Base-by-base conservation (phyloP, 345 rosid genomes). In the Nephelium lappaceum region DNA sequence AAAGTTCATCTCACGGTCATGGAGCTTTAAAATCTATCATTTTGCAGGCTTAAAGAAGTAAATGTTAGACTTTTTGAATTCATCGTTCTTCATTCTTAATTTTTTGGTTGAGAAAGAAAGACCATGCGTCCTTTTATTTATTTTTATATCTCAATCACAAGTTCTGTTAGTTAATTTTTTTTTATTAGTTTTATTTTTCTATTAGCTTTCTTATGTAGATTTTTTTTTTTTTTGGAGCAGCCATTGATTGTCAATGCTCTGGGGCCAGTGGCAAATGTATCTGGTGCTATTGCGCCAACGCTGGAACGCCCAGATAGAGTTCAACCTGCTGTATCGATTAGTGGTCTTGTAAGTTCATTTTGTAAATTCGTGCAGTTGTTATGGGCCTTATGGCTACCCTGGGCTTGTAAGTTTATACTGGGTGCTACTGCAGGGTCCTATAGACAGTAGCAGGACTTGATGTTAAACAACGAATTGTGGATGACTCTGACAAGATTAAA, bases 391-490 rank as follows among this genome's bases (percentile, higher is more conserved):
- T 42, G 47, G 45, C 71, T 78, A 23, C 25, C 65, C 69, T 74
- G 51, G 70, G 69, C 45, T 80, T 53, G 12, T 70, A 78, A 72
- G 16, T 81, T 77, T 43, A 64, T 78, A 21, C 6, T 19, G 47
- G 21, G 68, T 72, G 62, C 73, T 42, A 31, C 73, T 45, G 62
- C 87, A 87, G 90, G 83, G 88, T 73, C 61, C 81, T 5, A 83
- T 87, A 79, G 88, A 88, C 51, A 78, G 73, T 64, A 81, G 85
- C 70, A 80, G 86, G 81, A n/a, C 86, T 82, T 77, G 91, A 86
- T 61, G 88, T 83, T 76, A 88, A 86, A 74, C 91, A 89, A 9
- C 80, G 89, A 23, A 80, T 86, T 62, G 63, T 78, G 11, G 88
- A 88, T 39, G 88, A 85, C 60, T 58, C 72, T 8, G 89, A 86